Base-by-base conservation (phyloP, 495 filamentous ascomycete genomes). In the Achaetomiella virescens region DNA sequence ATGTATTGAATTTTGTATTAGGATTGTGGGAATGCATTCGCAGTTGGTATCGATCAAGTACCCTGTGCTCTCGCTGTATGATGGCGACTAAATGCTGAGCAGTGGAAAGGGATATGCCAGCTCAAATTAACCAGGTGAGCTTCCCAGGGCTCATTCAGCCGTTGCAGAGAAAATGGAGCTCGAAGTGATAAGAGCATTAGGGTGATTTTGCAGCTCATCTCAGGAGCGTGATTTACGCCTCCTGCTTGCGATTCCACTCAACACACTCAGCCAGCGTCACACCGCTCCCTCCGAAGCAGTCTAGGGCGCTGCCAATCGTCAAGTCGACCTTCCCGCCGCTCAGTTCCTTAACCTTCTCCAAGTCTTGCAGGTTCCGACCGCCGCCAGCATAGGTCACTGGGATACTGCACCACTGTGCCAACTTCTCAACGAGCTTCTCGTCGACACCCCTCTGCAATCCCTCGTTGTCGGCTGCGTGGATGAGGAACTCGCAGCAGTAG, bases 401-500 rank as follows among this genome's bases (percentile, higher is more conserved):
- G 44, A 93, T 91, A 10, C 76, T 82, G 62, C 90, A 93, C 89
- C 91, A 97, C 59, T 83, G 70, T 2, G 89, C 86, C 45, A 98
- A 72, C 52, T 75, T 82, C 51, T 78, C 70, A 0, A 98, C 91
- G 2, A 98, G 74, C 48, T 86, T 79, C 62, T 92, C 86, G 61
- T 98, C 95, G 48, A 98, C 86, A 25, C 93, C 93, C 48, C 78
- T 77, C 66, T 97, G 95, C 45, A 97, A 74, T 9, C 93, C 93
- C 67, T 97, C 93, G 52, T 92, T 90, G 67, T 98, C 93, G n/a
- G 95, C 93, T n/a, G 93, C 93, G 64, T 98, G 95, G 63, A 98
- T 89, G 46, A 98, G 77, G 69, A 98, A 97, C 64, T 98, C 95
- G 40, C 87, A 89, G 74, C 93, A 97, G 68, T 90, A 92, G 11